phyloP scores from a whole-genome alignment of 257 asterid species.

The Cruciata laevipes region DNA sequence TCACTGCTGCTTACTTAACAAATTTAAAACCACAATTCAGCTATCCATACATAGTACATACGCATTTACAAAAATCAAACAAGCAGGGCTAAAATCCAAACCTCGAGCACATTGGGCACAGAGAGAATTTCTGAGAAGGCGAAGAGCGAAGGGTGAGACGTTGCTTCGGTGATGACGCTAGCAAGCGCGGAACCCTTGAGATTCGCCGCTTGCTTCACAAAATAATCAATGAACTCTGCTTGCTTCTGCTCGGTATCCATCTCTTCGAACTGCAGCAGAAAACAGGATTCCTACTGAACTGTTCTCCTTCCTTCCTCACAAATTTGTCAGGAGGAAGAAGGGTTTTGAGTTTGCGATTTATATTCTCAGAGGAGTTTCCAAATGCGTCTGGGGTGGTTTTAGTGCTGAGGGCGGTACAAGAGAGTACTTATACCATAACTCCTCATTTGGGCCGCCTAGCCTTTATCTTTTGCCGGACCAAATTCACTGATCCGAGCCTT shows the following conservation, averaged over 20 bases:
- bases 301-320: background rate
- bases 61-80: background rate
- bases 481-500: too few species aligned
- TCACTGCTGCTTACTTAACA: background rate
- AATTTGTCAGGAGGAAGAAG: background rate
- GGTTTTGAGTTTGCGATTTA: constrained; percentile 6
- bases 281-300: background rate
- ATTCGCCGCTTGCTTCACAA: constrained; percentile 63
- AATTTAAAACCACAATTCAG: background rate
- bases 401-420: too few species aligned
- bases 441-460: too few species aligned
- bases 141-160: constrained; percentile 89
- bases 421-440: too few species aligned
- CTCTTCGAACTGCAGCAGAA: background rate
- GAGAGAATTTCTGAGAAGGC: constrained; percentile 94
- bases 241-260: constrained; percentile 92
- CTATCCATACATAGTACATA: background rate
- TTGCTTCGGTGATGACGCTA: constrained; percentile 62
- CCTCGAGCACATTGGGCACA: constrained; percentile 62
- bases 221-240: constrained; percentile 72
- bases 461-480: too few species aligned
- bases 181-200: constrained; percentile 51
- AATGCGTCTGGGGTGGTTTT: background rate
- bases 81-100: constrained; percentile 11
- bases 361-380: background rate